phyloP scores from a whole-genome alignment of 2,329 filamentous ascomycete species.

The Stagonosporopsis rhizophila region DNA sequence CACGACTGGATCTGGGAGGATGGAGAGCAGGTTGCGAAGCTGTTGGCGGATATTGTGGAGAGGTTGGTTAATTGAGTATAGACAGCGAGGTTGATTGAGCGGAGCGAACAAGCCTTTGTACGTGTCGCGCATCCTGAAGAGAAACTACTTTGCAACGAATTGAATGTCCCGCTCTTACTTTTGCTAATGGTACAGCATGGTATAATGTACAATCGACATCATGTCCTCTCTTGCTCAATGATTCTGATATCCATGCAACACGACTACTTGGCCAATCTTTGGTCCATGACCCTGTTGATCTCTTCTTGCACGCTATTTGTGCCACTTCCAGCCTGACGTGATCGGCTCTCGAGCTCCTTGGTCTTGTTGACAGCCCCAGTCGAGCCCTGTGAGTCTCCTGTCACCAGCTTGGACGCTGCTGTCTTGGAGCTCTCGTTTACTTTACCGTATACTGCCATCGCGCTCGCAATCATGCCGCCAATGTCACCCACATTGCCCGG shows the following conservation, averaged over 20 bases:
- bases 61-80: slow-evolving; percentile 16
- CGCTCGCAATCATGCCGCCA: slow-evolving; percentile 94
- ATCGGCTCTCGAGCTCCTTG: slow-evolving; percentile 39
- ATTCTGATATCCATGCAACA: not conserved
- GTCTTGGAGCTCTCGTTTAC: slow-evolving; percentile 81
- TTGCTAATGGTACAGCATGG: slow-evolving; percentile 42
- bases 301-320: slow-evolving; percentile 37
- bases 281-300: slow-evolving; percentile 47
- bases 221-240: slow-evolving; percentile 7
- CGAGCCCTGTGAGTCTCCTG: slow-evolving; percentile 22
- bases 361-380: slow-evolving; percentile 40
- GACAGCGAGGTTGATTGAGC: not conserved
- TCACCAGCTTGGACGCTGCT: slow-evolving; percentile 61
- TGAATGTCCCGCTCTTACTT: slow-evolving; percentile 30
- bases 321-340: slow-evolving; percentile 33
- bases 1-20: slow-evolving; percentile 72
- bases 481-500: slow-evolving; percentile 98
- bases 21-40: slow-evolving; percentile 62
- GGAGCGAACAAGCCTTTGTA: no score
- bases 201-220: slow-evolving; percentile 39
- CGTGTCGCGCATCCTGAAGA: slow-evolving; percentile 26
- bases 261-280: slow-evolving; percentile 40
- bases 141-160: slow-evolving; percentile 24
- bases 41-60: slow-evolving; percentile 41
- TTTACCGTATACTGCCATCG: slow-evolving; percentile 93